These are phyloP conservation scores for Yarrowia sp. DNA, from an alignment of 805 yeast genomes.

Conservation along the genomic window DNA sequence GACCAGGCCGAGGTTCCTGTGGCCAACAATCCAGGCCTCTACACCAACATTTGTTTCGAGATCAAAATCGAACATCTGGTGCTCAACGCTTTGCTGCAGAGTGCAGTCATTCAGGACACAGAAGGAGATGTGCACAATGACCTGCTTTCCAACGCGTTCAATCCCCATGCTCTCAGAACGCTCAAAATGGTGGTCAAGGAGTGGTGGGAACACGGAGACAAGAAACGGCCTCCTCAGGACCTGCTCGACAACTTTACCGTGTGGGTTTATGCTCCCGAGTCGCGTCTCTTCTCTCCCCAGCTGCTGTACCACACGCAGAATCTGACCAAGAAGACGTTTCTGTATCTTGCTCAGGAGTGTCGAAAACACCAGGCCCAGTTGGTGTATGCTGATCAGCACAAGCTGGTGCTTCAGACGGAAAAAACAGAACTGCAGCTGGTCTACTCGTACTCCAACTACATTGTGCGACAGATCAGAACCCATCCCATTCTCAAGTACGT, in stretches of 20 bases:
- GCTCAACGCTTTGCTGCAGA: conserved; percentile 80
- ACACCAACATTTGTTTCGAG: conserved; percentile 74
- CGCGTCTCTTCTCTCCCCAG: conserved; percentile 70
- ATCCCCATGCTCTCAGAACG: conserved; percentile 65
- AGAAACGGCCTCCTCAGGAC: conserved; percentile 69
- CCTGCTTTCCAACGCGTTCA: conserved; percentile 80
- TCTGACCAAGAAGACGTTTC: conserved; percentile 72
- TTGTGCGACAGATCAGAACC: conserved; percentile 70
- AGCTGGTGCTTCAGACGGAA: conserved; percentile 65
- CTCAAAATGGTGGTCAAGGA: conserved; percentile 71
- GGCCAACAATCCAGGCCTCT: conserved; percentile 73
- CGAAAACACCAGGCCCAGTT: conserved; percentile 72
- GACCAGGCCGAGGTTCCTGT: conserved; percentile 67
- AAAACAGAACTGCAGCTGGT: conserved; percentile 81
- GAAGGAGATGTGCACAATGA: conserved; percentile 50
- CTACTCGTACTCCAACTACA: conserved; percentile 84
- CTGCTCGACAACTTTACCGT: conserved; percentile 75
- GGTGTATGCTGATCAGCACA: conserved; percentile 75
- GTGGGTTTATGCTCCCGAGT: conserved; percentile 80
- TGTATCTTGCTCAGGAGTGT: conserved; percentile 78
- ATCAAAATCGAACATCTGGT: conserved; percentile 73
- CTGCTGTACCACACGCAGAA: conserved; percentile 86
- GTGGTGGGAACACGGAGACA: conserved; percentile 92
- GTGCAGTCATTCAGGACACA: conserved; percentile 78
- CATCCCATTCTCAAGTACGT: conserved; percentile 79